phyloP scores from a whole-genome alignment of 2,329 filamentous ascomycete genomes.

The Leptographium radiaticola region DNA sequence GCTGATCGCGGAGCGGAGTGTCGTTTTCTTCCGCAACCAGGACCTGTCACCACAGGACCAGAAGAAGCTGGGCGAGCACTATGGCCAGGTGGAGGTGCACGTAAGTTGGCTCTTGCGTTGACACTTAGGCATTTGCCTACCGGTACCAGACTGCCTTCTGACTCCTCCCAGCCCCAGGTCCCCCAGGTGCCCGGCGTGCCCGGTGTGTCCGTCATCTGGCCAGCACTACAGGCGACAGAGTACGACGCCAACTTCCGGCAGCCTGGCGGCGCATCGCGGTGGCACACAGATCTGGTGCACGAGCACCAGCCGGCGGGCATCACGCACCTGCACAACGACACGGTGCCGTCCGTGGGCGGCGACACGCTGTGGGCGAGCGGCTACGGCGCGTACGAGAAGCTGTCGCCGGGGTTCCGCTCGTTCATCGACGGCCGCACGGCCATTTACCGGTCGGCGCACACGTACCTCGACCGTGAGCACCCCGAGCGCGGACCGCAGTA shows the following conservation, averaged over 20 bases:
- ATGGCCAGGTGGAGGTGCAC: slow-evolving; percentile 54
- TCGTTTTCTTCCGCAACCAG: slow-evolving; percentile 56
- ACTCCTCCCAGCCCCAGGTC: slow-evolving; percentile 45
- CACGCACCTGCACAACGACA: slow-evolving; percentile 58
- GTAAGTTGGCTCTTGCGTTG: slow-evolving; percentile 28
- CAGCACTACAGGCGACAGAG: slow-evolving; percentile 52
- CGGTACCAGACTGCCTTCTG: no score
- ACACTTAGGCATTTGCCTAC: no score
- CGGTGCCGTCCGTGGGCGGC: slow-evolving; percentile 49
- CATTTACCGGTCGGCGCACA: slow-evolving; percentile 52
- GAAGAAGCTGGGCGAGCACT: slow-evolving; percentile 48
- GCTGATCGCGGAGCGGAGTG: slow-evolving; percentile 48
- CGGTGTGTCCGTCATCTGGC: slow-evolving; percentile 58
- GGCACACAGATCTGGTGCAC: slow-evolving; percentile 61
- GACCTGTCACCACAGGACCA: slow-evolving; percentile 49
- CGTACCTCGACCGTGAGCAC: slow-evolving; percentile 51
- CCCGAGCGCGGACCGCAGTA: slow-evolving; percentile 48
- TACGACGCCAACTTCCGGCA: slow-evolving; percentile 46
- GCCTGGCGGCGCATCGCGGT: slow-evolving; percentile 53
- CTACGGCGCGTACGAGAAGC: slow-evolving; percentile 60
- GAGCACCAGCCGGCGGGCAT: slow-evolving; percentile 58
- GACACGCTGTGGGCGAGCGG: slow-evolving; percentile 63
- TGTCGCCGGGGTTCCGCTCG: slow-evolving; percentile 55
- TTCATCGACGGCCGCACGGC: slow-evolving; percentile 56
- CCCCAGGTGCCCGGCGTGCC: slow-evolving; percentile 55